Evolutionary conservation across 2,329 filamentous ascomycete genomes (phyloP).

Genomic region (Xylariaceae sp.): DNA sequence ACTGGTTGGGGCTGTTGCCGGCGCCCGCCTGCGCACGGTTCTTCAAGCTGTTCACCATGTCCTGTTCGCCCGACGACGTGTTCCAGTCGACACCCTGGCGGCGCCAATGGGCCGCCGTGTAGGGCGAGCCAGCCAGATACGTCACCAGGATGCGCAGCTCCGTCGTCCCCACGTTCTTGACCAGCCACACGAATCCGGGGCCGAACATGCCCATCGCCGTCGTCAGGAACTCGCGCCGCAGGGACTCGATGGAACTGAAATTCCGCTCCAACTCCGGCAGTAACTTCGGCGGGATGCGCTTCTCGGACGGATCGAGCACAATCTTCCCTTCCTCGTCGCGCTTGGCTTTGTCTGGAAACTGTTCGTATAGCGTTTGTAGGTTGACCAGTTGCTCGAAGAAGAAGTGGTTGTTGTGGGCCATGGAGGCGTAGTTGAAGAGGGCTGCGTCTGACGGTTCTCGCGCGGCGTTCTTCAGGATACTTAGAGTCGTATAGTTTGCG

Average conservation of each 20-base stretch:
- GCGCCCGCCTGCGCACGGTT: constrained; percentile 32
- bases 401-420: constrained; percentile 87
- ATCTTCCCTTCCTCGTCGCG: constrained; percentile 12
- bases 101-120: constrained; percentile 77
- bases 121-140: constrained; percentile 87
- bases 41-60: constrained; percentile 35
- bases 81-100: constrained; percentile 65
- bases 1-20: constrained; percentile 22
- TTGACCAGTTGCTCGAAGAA: constrained; percentile 60
- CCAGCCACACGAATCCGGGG: constrained; percentile 94
- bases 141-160: constrained; percentile 70
- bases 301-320: constrained; percentile 10
- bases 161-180: constrained; percentile 46
- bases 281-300: constrained; percentile 52
- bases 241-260: constrained; percentile 78
- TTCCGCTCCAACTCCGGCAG: constrained; percentile 55
- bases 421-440: constrained; percentile 93
- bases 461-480: constrained; percentile 68
- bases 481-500: constrained; percentile 56
- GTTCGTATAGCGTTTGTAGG: constrained; percentile 7
- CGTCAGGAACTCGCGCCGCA: constrained; percentile 71
- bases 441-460: constrained; percentile 72
- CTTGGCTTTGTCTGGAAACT: neutral
- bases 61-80: constrained; percentile 43
- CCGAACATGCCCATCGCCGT: constrained; percentile 91